Base-by-base conservation (phyloP, 148 eudicot genomes). In the Cornus florida region DNA sequence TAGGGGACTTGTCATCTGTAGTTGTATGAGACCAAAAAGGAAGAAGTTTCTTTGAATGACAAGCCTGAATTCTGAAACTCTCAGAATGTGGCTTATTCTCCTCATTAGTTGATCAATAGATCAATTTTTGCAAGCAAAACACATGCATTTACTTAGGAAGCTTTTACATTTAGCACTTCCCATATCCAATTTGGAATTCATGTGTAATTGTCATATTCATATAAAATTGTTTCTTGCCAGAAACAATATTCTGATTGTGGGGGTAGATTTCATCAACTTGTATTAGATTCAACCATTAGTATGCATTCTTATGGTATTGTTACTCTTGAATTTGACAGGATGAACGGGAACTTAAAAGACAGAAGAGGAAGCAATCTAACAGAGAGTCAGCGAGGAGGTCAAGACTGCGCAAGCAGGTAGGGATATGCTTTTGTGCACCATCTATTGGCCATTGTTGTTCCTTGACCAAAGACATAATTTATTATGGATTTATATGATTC, bases 311-410 rank as follows among this genome's bases (percentile, higher is more conserved):
- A 17, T 19, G 24, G 31, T 31, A 5, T 43, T 33, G 28, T 41
- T 6, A 38, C 62, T 62, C 28, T 19, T 67, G 23, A 60, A 24
- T 67, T 62, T 81, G 77, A 71, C 89, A 96, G 98, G 98, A 96
- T 83, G 97, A 94, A 69, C 90, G 97, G 23, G 98, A 94, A 82
- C 78, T 97, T 59, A 97, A 94, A 84, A 90, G 86, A 82, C 96
- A 91, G 73, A 97, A 94, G 87, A 89, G 98, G 82, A 97, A 94
- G 86, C 97, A 92, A 84, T 94, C 98, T 67, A 97, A 94, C 78
- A 82, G 99, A 83, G 99, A 97, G 84, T 97, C 99, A 56, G 99
- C 99, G 72, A 91, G 97, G 85, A 89, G 97, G 79, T 97, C 99
- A 78, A 88, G 99, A 84, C 81, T 92, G 75, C 97, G 99, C 43